Conservation (phyloP, 2,329 filamentous ascomycete genomes). For the Paraphoma chrysanthemicola region DNA sequence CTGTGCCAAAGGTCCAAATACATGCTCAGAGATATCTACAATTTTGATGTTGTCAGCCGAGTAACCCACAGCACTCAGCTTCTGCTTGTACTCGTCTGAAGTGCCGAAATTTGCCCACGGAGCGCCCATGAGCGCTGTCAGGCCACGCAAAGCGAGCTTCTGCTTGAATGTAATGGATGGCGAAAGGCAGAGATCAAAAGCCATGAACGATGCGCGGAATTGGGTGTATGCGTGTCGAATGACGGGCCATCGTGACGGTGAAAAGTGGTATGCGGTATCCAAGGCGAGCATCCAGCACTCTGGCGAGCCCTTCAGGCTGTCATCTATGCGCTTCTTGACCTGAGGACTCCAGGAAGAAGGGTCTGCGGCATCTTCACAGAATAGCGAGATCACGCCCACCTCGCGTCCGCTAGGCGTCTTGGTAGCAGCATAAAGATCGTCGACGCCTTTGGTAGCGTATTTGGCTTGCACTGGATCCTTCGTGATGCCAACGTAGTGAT, state of each 20-base stretch:
- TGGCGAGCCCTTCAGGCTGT: slow-evolving; percentile 1
- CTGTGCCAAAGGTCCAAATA: slow-evolving; percentile 58
- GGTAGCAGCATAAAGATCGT: slow-evolving; percentile 3
- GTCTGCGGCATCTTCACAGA: slow-evolving; percentile 58
- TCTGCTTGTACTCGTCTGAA: slow-evolving; percentile 52
- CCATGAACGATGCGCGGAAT: slow-evolving; percentile 60
- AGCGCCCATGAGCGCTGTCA: slow-evolving; percentile 58
- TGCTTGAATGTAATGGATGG: slow-evolving; percentile 23
- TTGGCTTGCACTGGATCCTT: slow-evolving; percentile 56
- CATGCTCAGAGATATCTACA: slow-evolving; percentile 60
- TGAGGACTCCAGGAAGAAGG: slow-evolving; percentile 53
- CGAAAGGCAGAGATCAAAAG: slow-evolving; percentile 60
- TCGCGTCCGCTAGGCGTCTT: neutral
- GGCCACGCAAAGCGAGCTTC: slow-evolving; percentile 45
- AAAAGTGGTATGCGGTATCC: slow-evolving; percentile 65
- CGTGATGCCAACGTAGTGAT: slow-evolving; percentile 61
- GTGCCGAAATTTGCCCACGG: slow-evolving; percentile 60
- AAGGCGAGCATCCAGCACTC: slow-evolving; percentile 62
- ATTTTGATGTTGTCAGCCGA: slow-evolving; percentile 50
- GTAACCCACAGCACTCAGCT: slow-evolving; percentile 60
- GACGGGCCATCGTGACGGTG: slow-evolving; percentile 58
- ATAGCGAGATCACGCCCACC: slow-evolving; percentile 45
- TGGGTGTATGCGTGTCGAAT: slow-evolving; percentile 51
- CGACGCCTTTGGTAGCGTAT: slow-evolving; percentile 32
- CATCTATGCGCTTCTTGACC: slow-evolving; percentile 21